Evolutionary conservation across 495 filamentous ascomycete genomes (phyloP).

Genomic region (Neurospora pannonica): DNA sequence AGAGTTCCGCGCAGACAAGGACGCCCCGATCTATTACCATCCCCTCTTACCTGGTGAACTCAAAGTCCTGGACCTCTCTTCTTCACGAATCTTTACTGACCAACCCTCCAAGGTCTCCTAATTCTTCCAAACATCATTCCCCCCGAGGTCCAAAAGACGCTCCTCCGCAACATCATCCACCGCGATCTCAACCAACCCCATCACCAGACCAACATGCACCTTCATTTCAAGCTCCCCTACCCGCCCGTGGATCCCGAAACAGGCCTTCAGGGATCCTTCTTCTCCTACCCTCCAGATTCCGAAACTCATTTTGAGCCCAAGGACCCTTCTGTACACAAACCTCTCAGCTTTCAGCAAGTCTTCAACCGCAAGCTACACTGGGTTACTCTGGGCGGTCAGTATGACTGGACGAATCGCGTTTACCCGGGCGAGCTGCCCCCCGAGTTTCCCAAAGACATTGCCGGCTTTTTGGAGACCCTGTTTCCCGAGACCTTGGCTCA

Average conservation of each 20-base stretch:
- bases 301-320: slow-evolving; percentile 49
- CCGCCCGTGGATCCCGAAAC: slow-evolving; percentile 22
- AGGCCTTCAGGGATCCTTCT: slow-evolving; percentile 29
- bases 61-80: not conserved
- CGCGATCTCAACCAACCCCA: slow-evolving; percentile 63
- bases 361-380: slow-evolving; percentile 75
- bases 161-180: slow-evolving; percentile 65
- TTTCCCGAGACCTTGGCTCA: slow-evolving; percentile 68
- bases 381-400: slow-evolving; percentile 88
- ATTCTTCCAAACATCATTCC: slow-evolving; percentile 68
- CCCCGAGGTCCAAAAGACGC: slow-evolving; percentile 50
- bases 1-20: slow-evolving; percentile 13
- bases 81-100: not conserved
- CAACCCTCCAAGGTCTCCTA: slow-evolving; percentile 48
- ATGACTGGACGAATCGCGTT: slow-evolving; percentile 80
- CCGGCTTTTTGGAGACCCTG: slow-evolving; percentile 47
- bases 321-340: slow-evolving; percentile 56
- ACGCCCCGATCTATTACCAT: slow-evolving; percentile 27
- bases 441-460: slow-evolving; percentile 64
- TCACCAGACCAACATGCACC: slow-evolving; percentile 80
- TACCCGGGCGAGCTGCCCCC: slow-evolving; percentile 64
- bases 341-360: slow-evolving; percentile 53
- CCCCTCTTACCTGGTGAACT: slow-evolving; percentile 30
- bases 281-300: slow-evolving; percentile 30
- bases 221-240: slow-evolving; percentile 72